Evolutionary conservation across 1,284 basidiomycete species (phyloP).

Genomic region (Puccinia coronata): DNA sequence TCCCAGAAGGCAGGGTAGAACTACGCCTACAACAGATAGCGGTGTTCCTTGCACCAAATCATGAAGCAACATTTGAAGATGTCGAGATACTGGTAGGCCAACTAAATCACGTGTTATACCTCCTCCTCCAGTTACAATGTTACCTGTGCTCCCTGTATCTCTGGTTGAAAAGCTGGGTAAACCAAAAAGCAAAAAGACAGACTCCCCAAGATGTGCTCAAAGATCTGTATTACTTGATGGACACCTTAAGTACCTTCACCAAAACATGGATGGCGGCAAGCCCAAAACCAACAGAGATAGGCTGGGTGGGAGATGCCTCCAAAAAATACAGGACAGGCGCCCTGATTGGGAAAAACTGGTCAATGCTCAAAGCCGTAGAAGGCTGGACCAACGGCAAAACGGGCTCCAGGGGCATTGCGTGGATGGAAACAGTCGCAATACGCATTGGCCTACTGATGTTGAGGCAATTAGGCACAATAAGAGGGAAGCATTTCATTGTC

Average conservation of each 20-base stretch:
- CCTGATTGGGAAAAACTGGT: neutral
- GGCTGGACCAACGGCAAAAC: neutral
- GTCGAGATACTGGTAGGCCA: neutral
- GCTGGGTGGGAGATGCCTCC: conserved; percentile 15
- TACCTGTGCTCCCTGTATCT: neutral
- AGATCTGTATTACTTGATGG: neutral
- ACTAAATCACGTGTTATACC: neutral
- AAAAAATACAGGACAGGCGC: neutral
- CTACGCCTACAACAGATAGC: neutral
- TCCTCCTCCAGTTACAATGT: neutral
- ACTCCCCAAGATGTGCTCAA: neutral
- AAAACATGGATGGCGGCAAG: neutral
- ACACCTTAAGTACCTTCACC: neutral
- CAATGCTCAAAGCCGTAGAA: neutral
- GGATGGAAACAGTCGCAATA: no score
- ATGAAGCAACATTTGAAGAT: neutral
- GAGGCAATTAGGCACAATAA: neutral
- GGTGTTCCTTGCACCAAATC: neutral
- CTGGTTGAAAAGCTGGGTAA: neutral
- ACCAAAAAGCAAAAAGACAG: neutral
- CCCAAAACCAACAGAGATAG: neutral
- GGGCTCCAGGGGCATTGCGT: no score
- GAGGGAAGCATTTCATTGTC: neutral
- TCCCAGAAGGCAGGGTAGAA: neutral
- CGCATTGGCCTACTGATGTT: neutral